A percentile compares a stretch with the other conserved stretches of the same genome.
Conservation (phyloP, 2,329 filamentous ascomycete species). For the Ophioceras dolichostomum region DNA sequence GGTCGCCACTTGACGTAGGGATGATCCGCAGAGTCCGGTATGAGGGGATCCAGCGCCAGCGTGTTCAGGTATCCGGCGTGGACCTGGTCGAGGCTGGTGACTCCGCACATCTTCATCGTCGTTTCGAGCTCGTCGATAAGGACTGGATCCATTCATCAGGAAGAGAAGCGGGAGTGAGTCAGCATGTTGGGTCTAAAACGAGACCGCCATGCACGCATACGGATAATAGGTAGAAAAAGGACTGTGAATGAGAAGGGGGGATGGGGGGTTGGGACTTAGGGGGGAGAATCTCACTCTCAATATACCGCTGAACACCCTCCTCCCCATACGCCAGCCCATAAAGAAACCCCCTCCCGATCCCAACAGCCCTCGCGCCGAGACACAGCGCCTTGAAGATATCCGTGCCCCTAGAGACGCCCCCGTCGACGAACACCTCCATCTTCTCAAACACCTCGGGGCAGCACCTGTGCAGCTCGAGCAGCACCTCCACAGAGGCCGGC, state of each 20-base stretch:
- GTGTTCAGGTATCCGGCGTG: slow-evolving; percentile 50
- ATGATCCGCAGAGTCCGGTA: slow-evolving; percentile 28
- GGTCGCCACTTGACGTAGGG: slow-evolving; percentile 28
- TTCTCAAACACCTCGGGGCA: slow-evolving; percentile 46
- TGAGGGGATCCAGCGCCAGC: slow-evolving; percentile 31
- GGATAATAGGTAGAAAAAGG: neutral
- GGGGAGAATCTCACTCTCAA: slow-evolving; percentile 31
- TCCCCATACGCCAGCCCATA: slow-evolving; percentile 49
- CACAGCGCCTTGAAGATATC: slow-evolving; percentile 58
- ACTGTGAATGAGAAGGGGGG: neutral
- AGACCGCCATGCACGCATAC: too few species aligned
- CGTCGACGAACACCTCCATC: slow-evolving; percentile 52
- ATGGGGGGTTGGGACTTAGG: neutral
- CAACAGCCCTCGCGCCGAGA: slow-evolving; percentile 51
- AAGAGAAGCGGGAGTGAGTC: too few species aligned
- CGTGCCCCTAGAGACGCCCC: slow-evolving; percentile 51
- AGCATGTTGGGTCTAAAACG: too few species aligned
- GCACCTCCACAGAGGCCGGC: slow-evolving; percentile 41
- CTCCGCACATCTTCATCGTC: slow-evolving; percentile 53
- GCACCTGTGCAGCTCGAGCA: slow-evolving; percentile 50
- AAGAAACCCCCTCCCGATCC: slow-evolving; percentile 48
- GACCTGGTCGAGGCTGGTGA: slow-evolving; percentile 47
- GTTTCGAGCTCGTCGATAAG: slow-evolving; percentile 50
- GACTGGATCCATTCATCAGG: slow-evolving; percentile 24
- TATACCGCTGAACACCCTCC: slow-evolving; percentile 39